Base-by-base conservation (phyloP, 75 land plant genomes). In the Ceratopteris richardii region DNA sequence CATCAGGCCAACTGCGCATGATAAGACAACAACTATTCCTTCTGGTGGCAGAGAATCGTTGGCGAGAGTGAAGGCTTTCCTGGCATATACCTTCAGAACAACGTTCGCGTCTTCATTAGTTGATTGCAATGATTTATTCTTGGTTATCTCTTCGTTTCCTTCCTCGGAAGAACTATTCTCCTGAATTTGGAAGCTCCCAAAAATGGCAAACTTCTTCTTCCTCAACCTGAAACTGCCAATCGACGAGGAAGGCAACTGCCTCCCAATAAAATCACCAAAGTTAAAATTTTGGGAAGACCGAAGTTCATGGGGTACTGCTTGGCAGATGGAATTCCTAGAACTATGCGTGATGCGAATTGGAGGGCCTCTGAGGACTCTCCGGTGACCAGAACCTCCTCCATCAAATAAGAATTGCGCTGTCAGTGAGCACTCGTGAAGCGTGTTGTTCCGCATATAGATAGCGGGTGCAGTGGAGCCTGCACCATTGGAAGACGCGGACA, bases 1-100 rank as follows among this genome's bases (percentile, higher is more conserved):
- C 51, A 93, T 63, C 31, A 93, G 75, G 23, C 98, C 98, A 22
- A 93, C 81, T 18, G 73, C 63, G 62, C 95, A 93, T 22, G 98
- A 80, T 20, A 82, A 48, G 28, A 88, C 13, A 4, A 78, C 75
- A 0, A 62, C 56, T 0, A 74, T 65, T 24, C 76, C 85, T 48
- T 73, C 88, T 19, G 76, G 76, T 0, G 69, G 78, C 40, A 76
- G 22, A 4, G 68, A 56, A 17, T 71, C 76, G 52, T 48, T 31
- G 17, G 62, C 58, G 13, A 33, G 37, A 9, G 62, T 62, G 53
- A 64, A 42, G 36, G 74, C 74, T 26, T 52, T 26, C 2, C 54
- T 26, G 29, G 54, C 54, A 52, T 52, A 52, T 4, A 14, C 54
- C 54, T 26, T 24, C 2, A 23, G 3, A 1, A 2, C 28, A 11